A percentile compares a stretch with the other conserved stretches of the same genome.
phyloP scores from a whole-genome alignment of 805 yeast species.

The Barnettozyma sucrosica region DNA sequence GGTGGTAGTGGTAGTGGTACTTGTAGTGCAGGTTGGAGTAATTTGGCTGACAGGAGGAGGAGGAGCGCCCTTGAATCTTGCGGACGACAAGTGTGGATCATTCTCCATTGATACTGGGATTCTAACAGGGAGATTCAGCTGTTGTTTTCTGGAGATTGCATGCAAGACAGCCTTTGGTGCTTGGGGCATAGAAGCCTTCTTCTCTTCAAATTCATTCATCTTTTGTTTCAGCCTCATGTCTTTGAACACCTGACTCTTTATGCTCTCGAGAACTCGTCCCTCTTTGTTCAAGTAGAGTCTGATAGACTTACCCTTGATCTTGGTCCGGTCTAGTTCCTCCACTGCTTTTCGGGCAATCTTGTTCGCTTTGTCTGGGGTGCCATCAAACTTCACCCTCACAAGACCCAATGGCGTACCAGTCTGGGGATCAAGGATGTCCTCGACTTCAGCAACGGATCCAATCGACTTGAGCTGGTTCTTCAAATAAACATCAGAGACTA shows the following conservation, averaged over 20 bases:
- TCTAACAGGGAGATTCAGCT: not conserved
- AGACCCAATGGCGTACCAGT: constrained; percentile 79
- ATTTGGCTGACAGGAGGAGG: not conserved
- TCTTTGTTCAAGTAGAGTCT: constrained; percentile 42
- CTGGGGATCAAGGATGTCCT: constrained; percentile 59
- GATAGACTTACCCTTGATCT: constrained; percentile 47
- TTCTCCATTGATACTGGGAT: not conserved
- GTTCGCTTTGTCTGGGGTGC: constrained; percentile 41
- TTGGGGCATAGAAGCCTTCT: constrained; percentile 11
- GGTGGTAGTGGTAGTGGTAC: not conserved
- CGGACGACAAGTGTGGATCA: not conserved
- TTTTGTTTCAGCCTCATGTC: constrained; percentile 6
- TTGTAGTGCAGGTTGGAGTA: not conserved
- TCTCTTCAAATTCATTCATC: constrained; percentile 25
- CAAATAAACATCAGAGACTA: constrained; percentile 39
- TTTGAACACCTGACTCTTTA: constrained; percentile 9
- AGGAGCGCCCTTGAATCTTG: not conserved
- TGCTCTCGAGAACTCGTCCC: constrained; percentile 33
- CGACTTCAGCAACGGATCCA: constrained; percentile 59
- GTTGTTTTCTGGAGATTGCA: constrained; percentile 11
- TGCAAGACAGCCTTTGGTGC: constrained; percentile 26
- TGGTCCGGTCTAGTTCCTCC: constrained; percentile 34
- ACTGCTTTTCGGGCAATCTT: constrained; percentile 42
- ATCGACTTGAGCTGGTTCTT: constrained; percentile 51
- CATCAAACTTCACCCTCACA: constrained; percentile 56